A percentile compares a stretch with the other conserved stretches of the same genome.
phyloP scores from a whole-genome alignment of 2,329 filamentous ascomycete species.

The Fusarium xylarioides region DNA sequence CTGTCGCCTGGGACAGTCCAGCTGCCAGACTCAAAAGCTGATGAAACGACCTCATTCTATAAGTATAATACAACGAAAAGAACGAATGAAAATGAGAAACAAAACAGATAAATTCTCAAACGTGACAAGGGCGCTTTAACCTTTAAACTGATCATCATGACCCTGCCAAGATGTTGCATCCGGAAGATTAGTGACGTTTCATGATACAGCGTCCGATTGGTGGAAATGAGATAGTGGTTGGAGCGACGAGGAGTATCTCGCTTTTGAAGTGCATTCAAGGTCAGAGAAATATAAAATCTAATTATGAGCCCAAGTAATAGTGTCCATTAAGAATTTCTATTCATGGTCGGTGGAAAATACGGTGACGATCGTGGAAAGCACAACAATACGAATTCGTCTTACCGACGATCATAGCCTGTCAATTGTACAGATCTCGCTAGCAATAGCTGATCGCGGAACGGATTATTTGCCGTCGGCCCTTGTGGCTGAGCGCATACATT shows the following conservation, averaged over 20 bases:
- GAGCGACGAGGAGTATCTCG: too few relatives aligned
- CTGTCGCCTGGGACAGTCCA: conserved; percentile 1
- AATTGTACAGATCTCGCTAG: background rate
- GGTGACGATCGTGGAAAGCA: background rate
- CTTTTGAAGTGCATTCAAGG: too few relatives aligned
- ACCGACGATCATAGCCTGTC: background rate
- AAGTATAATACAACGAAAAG: background rate
- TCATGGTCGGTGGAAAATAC: accelerated
- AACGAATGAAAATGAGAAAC: background rate
- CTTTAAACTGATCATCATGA: background rate
- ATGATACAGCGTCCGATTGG: background rate
- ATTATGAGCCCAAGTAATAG: too few relatives aligned
- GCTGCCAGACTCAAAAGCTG: background rate
- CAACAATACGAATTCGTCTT: background rate
- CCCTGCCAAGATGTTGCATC: background rate
- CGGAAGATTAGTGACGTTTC: background rate
- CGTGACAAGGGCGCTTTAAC: background rate
- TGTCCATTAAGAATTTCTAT: too few relatives aligned
- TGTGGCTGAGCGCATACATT: accelerated
- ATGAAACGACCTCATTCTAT: background rate
- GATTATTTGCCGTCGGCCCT: background rate
- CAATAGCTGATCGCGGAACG: too few relatives aligned
- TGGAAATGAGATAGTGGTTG: background rate
- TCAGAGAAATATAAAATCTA: accelerated
- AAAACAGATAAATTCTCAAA: too few relatives aligned